These are phyloP conservation scores for Scutellaria galericulata DNA, from an alignment of 257 asterid species.

Conservation along the genomic window DNA sequence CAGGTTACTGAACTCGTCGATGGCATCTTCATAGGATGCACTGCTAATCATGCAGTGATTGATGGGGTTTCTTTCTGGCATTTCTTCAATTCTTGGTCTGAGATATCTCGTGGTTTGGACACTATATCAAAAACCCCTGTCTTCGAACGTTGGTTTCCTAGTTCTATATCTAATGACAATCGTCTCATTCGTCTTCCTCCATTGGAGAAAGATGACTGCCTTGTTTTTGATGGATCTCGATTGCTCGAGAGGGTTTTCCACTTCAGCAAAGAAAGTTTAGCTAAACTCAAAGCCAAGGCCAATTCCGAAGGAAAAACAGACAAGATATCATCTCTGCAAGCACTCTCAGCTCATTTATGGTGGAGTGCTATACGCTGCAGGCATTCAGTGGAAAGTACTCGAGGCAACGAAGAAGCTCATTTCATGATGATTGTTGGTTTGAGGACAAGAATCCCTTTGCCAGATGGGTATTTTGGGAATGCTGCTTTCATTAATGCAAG, in stretches of 20 bases:
- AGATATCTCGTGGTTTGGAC: conserved; percentile 41
- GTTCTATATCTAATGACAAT: not conserved
- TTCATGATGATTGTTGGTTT: not conserved
- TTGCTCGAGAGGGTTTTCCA: conserved; percentile 39
- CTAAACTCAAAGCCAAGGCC: conserved; percentile 44
- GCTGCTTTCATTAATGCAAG: not conserved
- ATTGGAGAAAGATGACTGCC: not conserved
- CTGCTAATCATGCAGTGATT: conserved; percentile 41
- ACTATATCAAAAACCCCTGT: conserved; percentile 33
- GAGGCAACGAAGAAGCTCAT: not conserved
- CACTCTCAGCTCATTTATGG: too few relatives aligned
- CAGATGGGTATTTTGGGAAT: conserved; percentile 34
- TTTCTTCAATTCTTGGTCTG: conserved; percentile 57
- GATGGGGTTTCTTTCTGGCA: conserved; percentile 58
- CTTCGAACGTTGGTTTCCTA: conserved; percentile 41
- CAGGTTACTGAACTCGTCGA: conserved; percentile 49
- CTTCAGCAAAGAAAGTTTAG: conserved; percentile 38
- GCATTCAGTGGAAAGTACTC: too few relatives aligned
- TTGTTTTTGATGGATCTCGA: not conserved
- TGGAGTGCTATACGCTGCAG: conserved; percentile 24
- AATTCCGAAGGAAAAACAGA: conserved; percentile 34
- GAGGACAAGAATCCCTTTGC: conserved; percentile 34
- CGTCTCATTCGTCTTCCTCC: conserved; percentile 30
- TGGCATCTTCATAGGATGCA: conserved; percentile 48
- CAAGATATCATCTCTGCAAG: conserved; percentile 51